A percentile compares a stretch with the other conserved stretches of the same genome.
phyloP scores from a whole-genome alignment of 345 rosid species.

The Trapa incisa region DNA sequence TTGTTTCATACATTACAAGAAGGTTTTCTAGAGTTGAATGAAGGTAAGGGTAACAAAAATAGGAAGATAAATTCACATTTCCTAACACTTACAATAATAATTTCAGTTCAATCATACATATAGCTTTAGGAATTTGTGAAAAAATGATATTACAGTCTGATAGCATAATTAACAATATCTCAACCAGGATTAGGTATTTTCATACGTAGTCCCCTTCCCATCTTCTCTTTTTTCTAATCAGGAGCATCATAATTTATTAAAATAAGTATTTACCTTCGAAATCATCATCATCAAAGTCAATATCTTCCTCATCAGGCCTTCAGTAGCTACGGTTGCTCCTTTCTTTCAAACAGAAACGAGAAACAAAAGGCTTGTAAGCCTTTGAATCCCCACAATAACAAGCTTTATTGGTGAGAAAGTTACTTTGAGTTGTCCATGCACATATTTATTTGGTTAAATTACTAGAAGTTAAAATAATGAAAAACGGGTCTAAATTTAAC shows the following conservation, averaged over 20 bases:
- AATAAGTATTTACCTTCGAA: slow-evolving; percentile 52
- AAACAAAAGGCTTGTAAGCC: neutral
- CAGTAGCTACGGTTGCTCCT: slow-evolving; percentile 44
- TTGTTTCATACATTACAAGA: neutral
- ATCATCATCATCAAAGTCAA: slow-evolving; percentile 16
- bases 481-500: neutral
- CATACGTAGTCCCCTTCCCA: neutral
- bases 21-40: neutral
- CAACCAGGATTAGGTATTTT: neutral
- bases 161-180: neutral
- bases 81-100: too few species aligned
- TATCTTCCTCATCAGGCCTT: slow-evolving; percentile 65
- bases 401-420: too few species aligned
- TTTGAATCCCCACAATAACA: too few species aligned
- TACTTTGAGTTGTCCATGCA: too few species aligned
- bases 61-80: neutral
- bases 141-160: neutral
- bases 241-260: neutral
- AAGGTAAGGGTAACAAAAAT: neutral
- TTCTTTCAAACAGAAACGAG: slow-evolving; percentile 35
- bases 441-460: too few species aligned
- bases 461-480: neutral
- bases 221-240: neutral
- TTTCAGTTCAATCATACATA: neutral
- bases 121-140: neutral